phyloP scores from a whole-genome alignment of 2,329 filamentous ascomycete genomes.

The Beauveria scarabaeidicola region DNA sequence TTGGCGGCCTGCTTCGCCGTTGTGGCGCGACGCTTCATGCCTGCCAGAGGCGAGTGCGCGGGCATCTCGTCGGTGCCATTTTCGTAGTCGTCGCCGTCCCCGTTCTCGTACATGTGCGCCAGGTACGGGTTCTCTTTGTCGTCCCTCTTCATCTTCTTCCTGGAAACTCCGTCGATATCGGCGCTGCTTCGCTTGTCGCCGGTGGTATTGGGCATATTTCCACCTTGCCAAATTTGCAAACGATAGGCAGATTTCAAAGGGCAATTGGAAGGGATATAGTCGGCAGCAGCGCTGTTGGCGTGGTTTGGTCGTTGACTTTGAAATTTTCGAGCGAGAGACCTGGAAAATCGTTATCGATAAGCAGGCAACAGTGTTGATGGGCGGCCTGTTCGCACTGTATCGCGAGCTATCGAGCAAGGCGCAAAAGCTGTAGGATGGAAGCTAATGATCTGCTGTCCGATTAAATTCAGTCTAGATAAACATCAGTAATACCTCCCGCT shows the following conservation, averaged over 20 bases:
- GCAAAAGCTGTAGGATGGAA: not conserved
- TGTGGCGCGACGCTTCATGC: conserved; percentile 69
- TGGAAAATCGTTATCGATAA: conserved; percentile 11
- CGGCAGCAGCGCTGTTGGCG: not conserved
- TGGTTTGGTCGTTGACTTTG: not conserved
- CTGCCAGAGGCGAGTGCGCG: conserved; percentile 45
- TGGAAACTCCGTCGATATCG: conserved; percentile 32
- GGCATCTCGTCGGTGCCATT: conserved; percentile 25
- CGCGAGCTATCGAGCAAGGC: too few species aligned
- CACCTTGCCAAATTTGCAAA: not conserved
- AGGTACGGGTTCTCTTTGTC: conserved; percentile 71
- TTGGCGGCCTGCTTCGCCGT: conserved; percentile 65
- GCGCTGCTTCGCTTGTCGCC: conserved; percentile 37
- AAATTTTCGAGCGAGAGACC: not conserved
- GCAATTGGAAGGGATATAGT: not conserved
- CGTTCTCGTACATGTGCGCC: conserved; percentile 69
- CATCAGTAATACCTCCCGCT: accelerated
- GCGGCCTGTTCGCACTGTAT: not conserved
- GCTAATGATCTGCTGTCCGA: too few species aligned
- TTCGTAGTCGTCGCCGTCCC: conserved; percentile 26
- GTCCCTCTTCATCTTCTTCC: conserved; percentile 30
- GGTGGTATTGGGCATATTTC: conserved; percentile 15
- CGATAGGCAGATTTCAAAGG: not conserved
- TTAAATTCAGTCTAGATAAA: not conserved
- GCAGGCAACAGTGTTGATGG: not conserved